These are phyloP conservation scores for Papiliotrema flavescens DNA, from an alignment of 1,284 basidiomycete species.

Conservation along the genomic window DNA sequence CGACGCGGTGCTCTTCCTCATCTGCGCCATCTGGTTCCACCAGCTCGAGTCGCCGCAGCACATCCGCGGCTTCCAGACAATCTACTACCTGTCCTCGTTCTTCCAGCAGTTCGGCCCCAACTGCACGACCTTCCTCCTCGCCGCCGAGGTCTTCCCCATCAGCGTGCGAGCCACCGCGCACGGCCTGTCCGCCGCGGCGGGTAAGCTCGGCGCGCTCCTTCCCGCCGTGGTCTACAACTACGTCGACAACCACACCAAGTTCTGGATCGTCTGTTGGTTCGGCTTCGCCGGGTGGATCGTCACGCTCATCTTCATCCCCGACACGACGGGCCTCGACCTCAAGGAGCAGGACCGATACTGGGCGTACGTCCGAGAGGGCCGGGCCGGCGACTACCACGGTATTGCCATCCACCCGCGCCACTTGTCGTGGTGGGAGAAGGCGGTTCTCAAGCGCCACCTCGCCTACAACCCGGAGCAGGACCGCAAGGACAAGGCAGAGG, in stretches of 20 bases:
- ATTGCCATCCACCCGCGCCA: constrained; percentile 56
- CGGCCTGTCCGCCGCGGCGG: constrained; percentile 52
- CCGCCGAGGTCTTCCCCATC: constrained; percentile 54
- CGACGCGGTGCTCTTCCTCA: constrained; percentile 52
- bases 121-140: constrained; percentile 50
- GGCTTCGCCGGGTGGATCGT: constrained; percentile 52
- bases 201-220: constrained; percentile 54
- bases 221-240: constrained; percentile 50
- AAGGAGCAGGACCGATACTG: constrained; percentile 58
- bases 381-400: constrained; percentile 54
- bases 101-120: constrained; percentile 55
- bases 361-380: constrained; percentile 53
- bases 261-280: constrained; percentile 57
- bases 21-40: constrained; percentile 45
- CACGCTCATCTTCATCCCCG: constrained; percentile 53
- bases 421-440: constrained; percentile 52
- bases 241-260: constrained; percentile 49
- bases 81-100: constrained; percentile 55
- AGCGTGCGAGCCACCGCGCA: constrained; percentile 53
- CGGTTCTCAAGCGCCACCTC: constrained; percentile 53
- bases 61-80: constrained; percentile 52
- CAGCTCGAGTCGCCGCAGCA: constrained; percentile 40
- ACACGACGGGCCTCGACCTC: constrained; percentile 57
- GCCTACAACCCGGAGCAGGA: constrained; percentile 55
- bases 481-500: constrained; percentile 51